Conservation (phyloP, 495 filamentous ascomycete genomes). For the Hypoxylon fragiforme region DNA sequence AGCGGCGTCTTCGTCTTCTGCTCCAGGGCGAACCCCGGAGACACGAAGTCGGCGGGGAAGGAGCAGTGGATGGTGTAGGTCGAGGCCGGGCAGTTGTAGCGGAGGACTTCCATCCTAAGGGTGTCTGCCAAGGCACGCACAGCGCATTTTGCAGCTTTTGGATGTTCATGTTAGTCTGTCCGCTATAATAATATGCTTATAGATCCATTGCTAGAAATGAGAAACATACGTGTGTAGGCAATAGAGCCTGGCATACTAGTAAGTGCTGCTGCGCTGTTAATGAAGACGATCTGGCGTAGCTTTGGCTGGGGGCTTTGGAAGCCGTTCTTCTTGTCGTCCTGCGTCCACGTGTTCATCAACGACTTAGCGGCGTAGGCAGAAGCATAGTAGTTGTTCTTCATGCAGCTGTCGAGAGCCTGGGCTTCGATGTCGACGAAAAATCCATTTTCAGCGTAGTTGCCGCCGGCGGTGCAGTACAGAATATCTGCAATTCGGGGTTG, state of each 20-base stretch:
- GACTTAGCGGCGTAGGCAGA: constrained; percentile 39
- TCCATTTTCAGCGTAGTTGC: constrained; percentile 39
- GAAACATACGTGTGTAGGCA: constrained; percentile 40
- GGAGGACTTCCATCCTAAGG: constrained; percentile 39
- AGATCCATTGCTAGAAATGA: no score
- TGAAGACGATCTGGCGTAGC: constrained; percentile 41
- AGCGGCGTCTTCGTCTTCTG: constrained; percentile 42
- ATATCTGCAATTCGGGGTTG: constrained; percentile 30
- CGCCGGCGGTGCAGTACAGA: constrained; percentile 44
- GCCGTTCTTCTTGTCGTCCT: constrained; percentile 10
- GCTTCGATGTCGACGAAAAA: constrained; percentile 42
- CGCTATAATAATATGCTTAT: background rate
- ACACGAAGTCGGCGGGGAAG: constrained; percentile 41
- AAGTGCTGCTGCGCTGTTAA: constrained; percentile 42
- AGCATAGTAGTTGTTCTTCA: constrained; percentile 43
- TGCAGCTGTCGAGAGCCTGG: constrained; percentile 34
- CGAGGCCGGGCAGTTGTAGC: constrained; percentile 21
- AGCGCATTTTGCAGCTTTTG: constrained; percentile 37
- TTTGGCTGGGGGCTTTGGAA: background rate
- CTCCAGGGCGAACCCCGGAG: constrained; percentile 40
- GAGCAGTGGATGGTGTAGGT: constrained; percentile 30
- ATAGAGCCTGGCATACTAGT: constrained; percentile 44
- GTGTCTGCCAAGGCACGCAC: constrained; percentile 46
- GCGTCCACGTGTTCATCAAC: constrained; percentile 34
- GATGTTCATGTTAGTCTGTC: constrained; percentile 10